Evolutionary conservation across 2,329 filamentous ascomycete species (phyloP).

Genomic region (Hypoxylon rubiginosum): DNA sequence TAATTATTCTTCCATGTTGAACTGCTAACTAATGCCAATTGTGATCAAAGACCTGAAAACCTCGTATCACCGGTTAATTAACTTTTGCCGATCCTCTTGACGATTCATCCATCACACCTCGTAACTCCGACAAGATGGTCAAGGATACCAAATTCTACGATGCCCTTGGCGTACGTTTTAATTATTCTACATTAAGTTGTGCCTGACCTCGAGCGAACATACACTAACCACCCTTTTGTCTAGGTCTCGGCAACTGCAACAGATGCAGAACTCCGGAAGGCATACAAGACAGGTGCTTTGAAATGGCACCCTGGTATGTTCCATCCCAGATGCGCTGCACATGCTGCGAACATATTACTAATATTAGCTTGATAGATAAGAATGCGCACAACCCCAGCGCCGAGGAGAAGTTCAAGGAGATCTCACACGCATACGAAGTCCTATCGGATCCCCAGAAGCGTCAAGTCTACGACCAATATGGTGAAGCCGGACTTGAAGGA

Average conservation of each 20-base stretch:
- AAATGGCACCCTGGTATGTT: conserved; percentile 85
- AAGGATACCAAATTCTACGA: conserved; percentile 87
- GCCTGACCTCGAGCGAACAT: neutral
- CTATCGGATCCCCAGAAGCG: conserved; percentile 94
- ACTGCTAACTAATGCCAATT: conserved; percentile 17
- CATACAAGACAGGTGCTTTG: conserved; percentile 85
- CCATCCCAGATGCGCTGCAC: neutral
- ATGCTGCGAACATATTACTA: conserved; percentile 21
- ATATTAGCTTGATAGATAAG: conserved; percentile 76
- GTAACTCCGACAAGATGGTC: conserved; percentile 70
- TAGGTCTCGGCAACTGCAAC: conserved; percentile 84
- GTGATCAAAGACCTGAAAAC: conserved; percentile 7
- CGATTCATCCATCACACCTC: conserved; percentile 23
- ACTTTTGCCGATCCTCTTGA: conserved; percentile 9
- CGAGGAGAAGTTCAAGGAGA: conserved; percentile 98
- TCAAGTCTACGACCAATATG: conserved; percentile 94
- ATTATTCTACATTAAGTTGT: conserved; percentile 2
- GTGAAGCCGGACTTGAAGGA: conserved; percentile 94
- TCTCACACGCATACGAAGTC: conserved; percentile 95
- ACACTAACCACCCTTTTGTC: conserved; percentile 37
- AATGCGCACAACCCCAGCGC: conserved; percentile 94
- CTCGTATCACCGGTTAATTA: conserved; percentile 9
- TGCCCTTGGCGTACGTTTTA: conserved; percentile 75
- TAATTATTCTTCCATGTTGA: conserved; percentile 1
- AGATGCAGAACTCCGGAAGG: conserved; percentile 91